phyloP scores from a whole-genome alignment of 2,329 filamentous ascomycete genomes.

The Fusarium sp. region DNA sequence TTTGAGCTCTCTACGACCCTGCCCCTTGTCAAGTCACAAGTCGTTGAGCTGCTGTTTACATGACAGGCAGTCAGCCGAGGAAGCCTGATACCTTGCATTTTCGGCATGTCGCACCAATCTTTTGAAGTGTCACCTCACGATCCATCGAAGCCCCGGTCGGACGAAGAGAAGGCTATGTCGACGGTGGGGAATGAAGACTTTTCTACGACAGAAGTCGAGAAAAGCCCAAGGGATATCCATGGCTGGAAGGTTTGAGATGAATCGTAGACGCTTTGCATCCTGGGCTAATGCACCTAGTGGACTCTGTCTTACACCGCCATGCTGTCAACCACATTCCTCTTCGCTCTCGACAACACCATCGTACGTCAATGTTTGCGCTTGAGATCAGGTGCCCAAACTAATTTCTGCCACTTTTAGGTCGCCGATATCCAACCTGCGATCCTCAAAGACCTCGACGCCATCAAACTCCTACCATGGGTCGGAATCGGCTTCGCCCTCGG shows the following conservation, averaged over 20 bases:
- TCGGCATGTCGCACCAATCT: not conserved
- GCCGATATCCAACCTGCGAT: conserved; percentile 32
- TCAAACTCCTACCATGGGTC: conserved; percentile 28
- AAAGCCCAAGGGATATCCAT: conserved; percentile 5
- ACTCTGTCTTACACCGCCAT: not conserved
- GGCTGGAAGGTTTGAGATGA: not conserved
- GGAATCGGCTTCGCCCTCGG: conserved; percentile 18
- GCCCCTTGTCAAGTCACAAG: not conserved
- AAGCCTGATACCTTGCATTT: not conserved
- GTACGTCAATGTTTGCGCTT: not conserved
- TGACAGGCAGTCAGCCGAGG: not conserved
- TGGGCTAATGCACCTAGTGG: not conserved
- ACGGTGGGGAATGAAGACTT: not conserved
- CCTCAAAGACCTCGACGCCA: conserved; percentile 14
- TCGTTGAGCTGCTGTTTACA: fast-evolving
- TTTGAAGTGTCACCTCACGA: fast-evolving
- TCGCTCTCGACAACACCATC: conserved; percentile 30
- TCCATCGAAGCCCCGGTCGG: not conserved
- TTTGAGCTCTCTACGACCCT: not conserved
- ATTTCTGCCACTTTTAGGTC: not conserved
- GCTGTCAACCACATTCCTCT: not conserved
- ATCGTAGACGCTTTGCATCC: too few species aligned
- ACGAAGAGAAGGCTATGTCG: not conserved
- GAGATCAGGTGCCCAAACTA: not conserved
- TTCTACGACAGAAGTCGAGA: not conserved